Conservation (phyloP, 176 grass and related monocot species). For the Oryza nivara region DNA sequence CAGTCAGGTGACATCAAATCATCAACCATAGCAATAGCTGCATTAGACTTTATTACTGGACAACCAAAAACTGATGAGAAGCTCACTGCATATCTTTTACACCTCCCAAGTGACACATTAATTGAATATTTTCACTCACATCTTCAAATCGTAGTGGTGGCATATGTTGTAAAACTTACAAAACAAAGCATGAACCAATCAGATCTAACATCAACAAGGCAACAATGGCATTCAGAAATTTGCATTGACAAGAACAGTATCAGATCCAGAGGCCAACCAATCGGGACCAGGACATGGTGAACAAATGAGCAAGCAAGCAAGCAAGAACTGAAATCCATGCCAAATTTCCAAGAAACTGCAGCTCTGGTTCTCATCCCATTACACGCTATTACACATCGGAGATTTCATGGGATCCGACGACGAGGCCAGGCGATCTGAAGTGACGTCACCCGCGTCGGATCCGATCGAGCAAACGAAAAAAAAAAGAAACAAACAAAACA, state of each 20-base stretch:
- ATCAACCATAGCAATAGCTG: neutral
- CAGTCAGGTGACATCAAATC: too few relatives aligned
- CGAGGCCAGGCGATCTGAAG: neutral
- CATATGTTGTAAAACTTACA: neutral
- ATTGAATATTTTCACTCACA: too few relatives aligned
- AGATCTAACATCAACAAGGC: neutral
- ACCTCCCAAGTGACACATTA: too few relatives aligned
- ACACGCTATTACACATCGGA: neutral
- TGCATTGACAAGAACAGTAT: neutral
- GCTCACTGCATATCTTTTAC: neutral
- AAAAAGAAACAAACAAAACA: too few relatives aligned
- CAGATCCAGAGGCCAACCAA: neutral
- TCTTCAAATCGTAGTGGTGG: neutral
- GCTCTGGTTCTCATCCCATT: neutral
- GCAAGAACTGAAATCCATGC: neutral
- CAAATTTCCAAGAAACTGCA: conserved; percentile 1
- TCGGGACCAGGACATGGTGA: neutral
- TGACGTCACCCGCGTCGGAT: neutral
- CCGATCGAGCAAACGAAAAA: neutral
- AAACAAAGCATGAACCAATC: neutral
- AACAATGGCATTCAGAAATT: neutral
- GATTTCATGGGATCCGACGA: neutral
- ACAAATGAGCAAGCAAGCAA: neutral
- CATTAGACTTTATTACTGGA: neutral
- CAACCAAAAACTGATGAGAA: neutral